A percentile compares a stretch with the other conserved stretches of the same genome.
Evolutionary conservation across 805 yeast species (phyloP).

Genomic region (Sugiyamaella smithiae): DNA sequence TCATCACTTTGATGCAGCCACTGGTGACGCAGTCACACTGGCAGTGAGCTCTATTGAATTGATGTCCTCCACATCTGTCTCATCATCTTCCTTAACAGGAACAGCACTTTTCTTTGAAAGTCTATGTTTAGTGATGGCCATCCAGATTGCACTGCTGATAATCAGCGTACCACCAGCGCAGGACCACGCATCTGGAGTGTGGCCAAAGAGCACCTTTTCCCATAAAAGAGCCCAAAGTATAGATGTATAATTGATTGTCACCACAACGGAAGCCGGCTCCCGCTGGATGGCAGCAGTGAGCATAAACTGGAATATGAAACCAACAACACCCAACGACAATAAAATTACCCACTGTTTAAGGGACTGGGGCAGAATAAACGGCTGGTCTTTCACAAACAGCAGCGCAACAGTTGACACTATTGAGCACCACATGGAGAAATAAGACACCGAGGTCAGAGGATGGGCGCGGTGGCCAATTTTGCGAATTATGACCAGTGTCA

Average conservation of each 20-base stretch:
- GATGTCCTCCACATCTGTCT: not conserved
- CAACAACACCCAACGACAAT: conserved; percentile 62
- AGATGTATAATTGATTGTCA: conserved; percentile 72
- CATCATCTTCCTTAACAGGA: not conserved
- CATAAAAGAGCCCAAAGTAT: conserved; percentile 74
- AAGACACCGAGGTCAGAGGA: conserved; percentile 74
- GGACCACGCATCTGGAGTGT: conserved; percentile 67
- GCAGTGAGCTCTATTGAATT: not conserved
- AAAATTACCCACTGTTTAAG: conserved; percentile 64
- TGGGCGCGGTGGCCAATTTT: conserved; percentile 77
- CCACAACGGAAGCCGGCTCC: conserved; percentile 73
- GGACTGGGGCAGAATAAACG: conserved; percentile 61
- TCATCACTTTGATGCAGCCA: no score
- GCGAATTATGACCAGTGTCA: conserved; percentile 67
- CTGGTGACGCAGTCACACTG: no score
- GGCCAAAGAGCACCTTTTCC: conserved; percentile 71
- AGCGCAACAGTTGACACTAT: conserved; percentile 54
- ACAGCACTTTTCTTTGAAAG: not conserved
- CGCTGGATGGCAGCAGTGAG: conserved; percentile 81
- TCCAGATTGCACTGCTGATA: conserved; percentile 58
- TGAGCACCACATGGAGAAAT: conserved; percentile 62
- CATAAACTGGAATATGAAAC: conserved; percentile 77
- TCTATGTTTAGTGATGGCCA: conserved; percentile 26
- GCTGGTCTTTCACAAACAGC: conserved; percentile 52
- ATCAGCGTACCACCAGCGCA: conserved; percentile 68